A percentile compares a stretch with the other conserved stretches of the same genome.
These are phyloP conservation scores for Xylaria sp. DNA, from an alignment of 2,329 filamentous ascomycete genomes.

Conservation along the genomic window DNA sequence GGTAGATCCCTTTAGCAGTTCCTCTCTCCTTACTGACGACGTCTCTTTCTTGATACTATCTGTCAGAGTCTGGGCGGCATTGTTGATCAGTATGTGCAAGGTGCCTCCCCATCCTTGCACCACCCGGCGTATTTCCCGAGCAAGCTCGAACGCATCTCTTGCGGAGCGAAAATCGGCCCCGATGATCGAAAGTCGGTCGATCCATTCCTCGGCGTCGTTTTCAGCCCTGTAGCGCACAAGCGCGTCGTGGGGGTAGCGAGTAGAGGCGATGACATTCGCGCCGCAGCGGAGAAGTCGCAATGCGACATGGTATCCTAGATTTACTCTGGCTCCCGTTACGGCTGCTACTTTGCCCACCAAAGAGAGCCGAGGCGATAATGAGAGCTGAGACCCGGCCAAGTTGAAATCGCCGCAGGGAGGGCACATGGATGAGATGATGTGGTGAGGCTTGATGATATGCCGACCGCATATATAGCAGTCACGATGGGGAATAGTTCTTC, in stretches of 20 bases:
- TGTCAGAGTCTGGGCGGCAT: slow-evolving; percentile 18
- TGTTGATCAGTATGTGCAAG: slow-evolving; percentile 22
- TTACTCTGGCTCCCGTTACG: slow-evolving; percentile 12
- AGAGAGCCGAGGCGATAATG: not conserved
- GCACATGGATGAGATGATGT: slow-evolving; percentile 13
- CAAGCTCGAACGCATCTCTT: slow-evolving; percentile 17
- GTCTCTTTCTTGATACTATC: slow-evolving; percentile 18
- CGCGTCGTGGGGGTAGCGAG: slow-evolving; percentile 21
- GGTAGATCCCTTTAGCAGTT: not conserved
- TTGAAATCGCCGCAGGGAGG: slow-evolving; percentile 19
- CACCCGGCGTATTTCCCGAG: slow-evolving; percentile 1
- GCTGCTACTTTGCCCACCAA: slow-evolving; percentile 4
- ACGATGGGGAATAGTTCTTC: not conserved
- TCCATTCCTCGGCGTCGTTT: slow-evolving; percentile 10
- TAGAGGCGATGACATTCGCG: slow-evolving; percentile 16
- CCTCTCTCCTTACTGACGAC: not conserved
- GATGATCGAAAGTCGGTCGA: slow-evolving; percentile 7
- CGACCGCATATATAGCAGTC: slow-evolving; percentile 21
- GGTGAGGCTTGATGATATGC: not conserved
- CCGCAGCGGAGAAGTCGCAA: slow-evolving; percentile 18
- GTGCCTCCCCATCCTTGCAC: slow-evolving; percentile 14
- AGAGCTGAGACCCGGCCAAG: not conserved
- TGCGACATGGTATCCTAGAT: slow-evolving; percentile 14
- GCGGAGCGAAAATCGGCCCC: slow-evolving; percentile 17
- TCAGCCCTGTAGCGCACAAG: slow-evolving; percentile 10